Percentiles rank a stretch among this genome's conserved stretches.
These are phyloP conservation scores for Sugiyamaella castrensis DNA, from an alignment of 1,139 yeast species.

Conservation along the genomic window DNA sequence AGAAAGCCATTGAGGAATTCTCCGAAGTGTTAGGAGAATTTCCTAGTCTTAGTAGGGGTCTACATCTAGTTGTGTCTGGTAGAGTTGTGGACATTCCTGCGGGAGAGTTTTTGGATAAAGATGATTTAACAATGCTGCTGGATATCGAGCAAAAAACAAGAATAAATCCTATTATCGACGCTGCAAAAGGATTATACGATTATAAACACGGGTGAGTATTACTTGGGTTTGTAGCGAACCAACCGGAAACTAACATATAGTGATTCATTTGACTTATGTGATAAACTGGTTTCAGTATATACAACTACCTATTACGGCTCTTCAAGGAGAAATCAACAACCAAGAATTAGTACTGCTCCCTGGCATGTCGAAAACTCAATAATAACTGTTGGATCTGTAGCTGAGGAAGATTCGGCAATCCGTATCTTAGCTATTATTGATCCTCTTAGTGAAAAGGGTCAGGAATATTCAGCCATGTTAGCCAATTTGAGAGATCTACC, in stretches of 20 bases:
- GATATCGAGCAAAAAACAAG: conserved; percentile 30
- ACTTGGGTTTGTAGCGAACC: too few relatives aligned
- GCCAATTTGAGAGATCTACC: conserved; percentile 44
- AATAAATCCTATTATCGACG: conserved; percentile 23
- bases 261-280: conserved; percentile 22
- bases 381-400: conserved; percentile 28
- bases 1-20: background rate
- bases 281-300: conserved; percentile 27
- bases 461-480: conserved; percentile 53
- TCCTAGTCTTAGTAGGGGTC: background rate
- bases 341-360: conserved; percentile 20
- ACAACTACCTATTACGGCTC: conserved; percentile 21
- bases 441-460: conserved; percentile 70
- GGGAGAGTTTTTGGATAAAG: conserved; percentile 4
- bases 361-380: conserved; percentile 22
- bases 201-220: too few relatives aligned
- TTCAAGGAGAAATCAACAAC: background rate
- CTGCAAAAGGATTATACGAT: background rate
- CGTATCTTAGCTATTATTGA: conserved; percentile 63
- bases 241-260: conserved; percentile 1
- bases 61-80: conserved; percentile 20
- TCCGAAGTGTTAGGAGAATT: background rate
- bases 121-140: conserved; percentile 25
- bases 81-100: conserved; percentile 15
- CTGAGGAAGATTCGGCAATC: conserved; percentile 24